Evolutionary conservation across 352 stramenopile species (phyloP), one percentile per base, ranked within the genome.

Genomic region (Phytophthora chlamydospora): DNA sequence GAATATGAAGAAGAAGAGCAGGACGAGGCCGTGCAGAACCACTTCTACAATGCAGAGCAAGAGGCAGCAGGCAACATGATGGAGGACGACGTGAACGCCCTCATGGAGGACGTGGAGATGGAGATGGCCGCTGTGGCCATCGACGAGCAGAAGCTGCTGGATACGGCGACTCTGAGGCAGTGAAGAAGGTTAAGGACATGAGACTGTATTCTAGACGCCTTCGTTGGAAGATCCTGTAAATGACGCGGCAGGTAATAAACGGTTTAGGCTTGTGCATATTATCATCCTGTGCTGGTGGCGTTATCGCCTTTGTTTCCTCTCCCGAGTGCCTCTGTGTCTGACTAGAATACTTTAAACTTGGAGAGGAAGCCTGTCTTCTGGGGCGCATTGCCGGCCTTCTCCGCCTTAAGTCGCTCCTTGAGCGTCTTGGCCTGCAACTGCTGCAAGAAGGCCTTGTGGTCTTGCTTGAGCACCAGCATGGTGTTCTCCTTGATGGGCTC

Each of bases 401-500:
- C 81, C 48, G 75, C 67, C 67, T 88, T 91, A 29, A 91, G 68
- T 16, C 73, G 77, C 43, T 95, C 83, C 62, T 90, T 91, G 53
- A 93, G 70, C 41, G 69, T 81, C 70, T 95, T 95, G 45, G 67
- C 38, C 58, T 89, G 78, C 38, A 91, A 70, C 48, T 89, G 77
- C 52, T 75, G 58, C 49, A 84, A 83, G 50, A 95, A 94, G 3
- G 76, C 71, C 68, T 92, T 92, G 71, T 91, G 80, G 66, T 94
- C 85, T 60, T 92, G 85, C 64, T 90, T 90, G 45, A 94, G 72
- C 59, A 91, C 85, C 27, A 91, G 76, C 69, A 94, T 84, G 17
- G 85, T 93, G 67, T 90, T 91, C 65, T 94, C 85, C 51, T 90
- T 91, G 65, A 94, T 90, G 17, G 85, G 80, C 61, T 92, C 80